Evolutionary conservation across 768 basidiomycete genomes (phyloP).

Genomic region (Cubamyces lactineus): DNA sequence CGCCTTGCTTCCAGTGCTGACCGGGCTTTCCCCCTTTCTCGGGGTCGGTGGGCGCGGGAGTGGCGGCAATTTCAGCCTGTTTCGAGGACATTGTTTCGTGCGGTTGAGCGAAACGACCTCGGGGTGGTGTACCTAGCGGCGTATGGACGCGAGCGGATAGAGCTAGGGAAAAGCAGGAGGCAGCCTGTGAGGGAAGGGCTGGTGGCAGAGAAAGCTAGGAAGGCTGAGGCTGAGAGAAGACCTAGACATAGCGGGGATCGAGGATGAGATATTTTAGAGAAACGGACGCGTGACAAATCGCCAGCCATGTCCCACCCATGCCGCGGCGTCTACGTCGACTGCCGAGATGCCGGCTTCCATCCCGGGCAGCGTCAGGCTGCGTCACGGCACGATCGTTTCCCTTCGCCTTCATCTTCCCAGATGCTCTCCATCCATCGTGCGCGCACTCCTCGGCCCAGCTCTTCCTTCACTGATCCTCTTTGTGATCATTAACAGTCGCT

Average conservation of each 20-base stretch:
- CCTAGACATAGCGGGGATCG: background rate
- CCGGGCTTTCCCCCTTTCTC: slow-evolving; percentile 32
- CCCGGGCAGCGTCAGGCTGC: background rate
- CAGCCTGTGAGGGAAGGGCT: background rate
- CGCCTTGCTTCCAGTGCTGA: slow-evolving; percentile 42
- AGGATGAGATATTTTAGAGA: slow-evolving; percentile 14
- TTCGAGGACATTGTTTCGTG: slow-evolving; percentile 4
- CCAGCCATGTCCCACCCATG: slow-evolving; percentile 4
- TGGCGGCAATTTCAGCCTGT: background rate
- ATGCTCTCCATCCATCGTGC: too few species aligned
- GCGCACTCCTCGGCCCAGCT: background rate
- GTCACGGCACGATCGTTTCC: background rate
- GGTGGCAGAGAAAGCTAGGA: slow-evolving; percentile 5
- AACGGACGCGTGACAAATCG: slow-evolving; percentile 20
- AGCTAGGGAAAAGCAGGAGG: slow-evolving; percentile 4
- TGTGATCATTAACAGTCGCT: too few species aligned
- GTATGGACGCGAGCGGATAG: slow-evolving; percentile 2
- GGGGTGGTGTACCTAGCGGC: background rate
- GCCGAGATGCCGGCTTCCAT: slow-evolving; percentile 19
- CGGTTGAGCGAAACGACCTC: background rate
- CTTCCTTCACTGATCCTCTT: background rate
- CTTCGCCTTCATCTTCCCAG: too few species aligned
- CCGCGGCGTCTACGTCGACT: background rate
- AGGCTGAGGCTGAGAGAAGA: background rate
- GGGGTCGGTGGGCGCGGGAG: slow-evolving; percentile 9